Evolutionary conservation across 768 basidiomycete species (phyloP).

Genomic region (Boletellus emodensis): DNA sequence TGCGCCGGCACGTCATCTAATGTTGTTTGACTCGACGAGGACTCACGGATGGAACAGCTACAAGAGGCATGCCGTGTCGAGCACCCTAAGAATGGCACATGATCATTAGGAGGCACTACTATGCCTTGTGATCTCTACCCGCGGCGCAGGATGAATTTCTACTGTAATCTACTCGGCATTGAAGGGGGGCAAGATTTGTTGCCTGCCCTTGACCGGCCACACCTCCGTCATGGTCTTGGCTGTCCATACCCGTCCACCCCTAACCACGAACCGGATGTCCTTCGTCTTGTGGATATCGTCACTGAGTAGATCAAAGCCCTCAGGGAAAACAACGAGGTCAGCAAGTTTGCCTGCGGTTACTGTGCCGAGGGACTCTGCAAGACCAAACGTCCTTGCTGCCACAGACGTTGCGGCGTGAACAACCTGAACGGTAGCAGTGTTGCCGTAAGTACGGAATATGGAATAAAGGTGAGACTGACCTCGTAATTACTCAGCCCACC

Average conservation of each 20-base stretch:
- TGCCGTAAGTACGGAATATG: neutral
- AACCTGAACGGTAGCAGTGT: constrained; percentile 37
- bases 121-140: too few species aligned
- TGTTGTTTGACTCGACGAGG: too few species aligned
- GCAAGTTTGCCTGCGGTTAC: constrained; percentile 65
- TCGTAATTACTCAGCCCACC: constrained; percentile 72
- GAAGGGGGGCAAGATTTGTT: constrained; percentile 52
- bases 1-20: too few species aligned
- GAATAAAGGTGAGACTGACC: constrained; percentile 33
- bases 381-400: constrained; percentile 62
- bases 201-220: constrained; percentile 64
- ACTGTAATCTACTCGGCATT: constrained; percentile 41
- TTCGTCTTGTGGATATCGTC: constrained; percentile 48
- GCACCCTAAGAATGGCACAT: too few species aligned
- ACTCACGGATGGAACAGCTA: too few species aligned
- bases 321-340: constrained; percentile 64
- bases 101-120: too few species aligned
- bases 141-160: neutral
- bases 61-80: too few species aligned
- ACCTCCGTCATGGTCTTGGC: constrained; percentile 64
- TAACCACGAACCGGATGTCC: constrained; percentile 52
- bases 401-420: constrained; percentile 64
- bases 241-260: constrained; percentile 70
- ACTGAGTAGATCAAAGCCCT: constrained; percentile 52
- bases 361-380: constrained; percentile 58